Base-by-base conservation (phyloP, 2,329 filamentous ascomycete genomes). In the Lecanicillium sp. region DNA sequence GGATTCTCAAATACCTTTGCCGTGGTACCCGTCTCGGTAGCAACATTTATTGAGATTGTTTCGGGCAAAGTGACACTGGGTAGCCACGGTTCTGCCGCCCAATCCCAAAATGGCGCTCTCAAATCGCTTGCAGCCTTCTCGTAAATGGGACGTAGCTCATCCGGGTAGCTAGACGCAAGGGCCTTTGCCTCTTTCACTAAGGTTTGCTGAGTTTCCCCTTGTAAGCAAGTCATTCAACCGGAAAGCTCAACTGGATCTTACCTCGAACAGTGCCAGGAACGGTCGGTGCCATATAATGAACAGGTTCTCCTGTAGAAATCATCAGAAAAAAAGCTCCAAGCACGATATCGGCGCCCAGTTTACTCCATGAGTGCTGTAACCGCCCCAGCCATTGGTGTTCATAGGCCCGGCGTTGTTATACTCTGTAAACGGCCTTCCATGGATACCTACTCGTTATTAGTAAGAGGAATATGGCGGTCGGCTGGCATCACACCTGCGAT, bases 231-330 rank as follows among this genome's bases (percentile, higher is more conserved):
- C 9, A 14, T 12, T 14, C 15, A 3, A 20, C 20, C 21, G 32
- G n/a, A n/a, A 12, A 24, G 10, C 23, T 5, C 17, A 27, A 14
- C 23, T 8, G n/a, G n/a, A 17, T 49, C 61, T 14, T 61, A 77
- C 74, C 67, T 82, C 78, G 48, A 68, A 79, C 5, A 81, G 64
- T 5, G 71, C 62, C 35, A 79, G 56, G 51, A 75, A 81, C 2
- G 75, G 72, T 5, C 77, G 72, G 58, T 83, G 78, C 78, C 76
- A 81, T 17, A 71, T 61, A 5, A 70, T 56, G 54, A 79, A 77
- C 20, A 73, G 58, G 15, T 67, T 62, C 57, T 77, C 71, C 74
- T 75, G 27, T 14, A 23, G 14, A n/a, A n/a, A n/a, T n/a, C n/a
- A n/a, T n/a, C n/a, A n/a, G n/a, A n/a, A n/a, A n/a, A n/a, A n/a